Evolutionary conservation across 78 protist genomes (phyloP).

Genomic region (Dictyostelium intermedium): DNA sequence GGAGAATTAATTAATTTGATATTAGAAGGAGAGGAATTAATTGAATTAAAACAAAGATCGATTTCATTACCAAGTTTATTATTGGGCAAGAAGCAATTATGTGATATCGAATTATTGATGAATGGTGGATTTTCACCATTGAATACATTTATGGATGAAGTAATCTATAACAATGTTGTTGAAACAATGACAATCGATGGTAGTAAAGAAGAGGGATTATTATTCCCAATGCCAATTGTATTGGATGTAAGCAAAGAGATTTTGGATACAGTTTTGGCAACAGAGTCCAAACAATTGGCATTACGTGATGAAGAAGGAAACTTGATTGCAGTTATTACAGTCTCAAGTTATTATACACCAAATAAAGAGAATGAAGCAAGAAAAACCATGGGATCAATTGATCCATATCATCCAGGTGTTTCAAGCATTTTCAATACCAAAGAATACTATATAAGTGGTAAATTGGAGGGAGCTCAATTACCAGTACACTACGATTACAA

Average conservation of each 20-base stretch:
- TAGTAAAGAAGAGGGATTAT: slow-evolving; percentile 28
- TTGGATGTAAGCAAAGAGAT: slow-evolving; percentile 50
- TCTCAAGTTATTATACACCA: slow-evolving; percentile 28
- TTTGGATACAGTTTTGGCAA: slow-evolving; percentile 6
- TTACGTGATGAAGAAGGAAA: slow-evolving; percentile 69
- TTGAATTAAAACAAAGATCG: slow-evolving; percentile 18
- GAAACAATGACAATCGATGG: slow-evolving; percentile 63
- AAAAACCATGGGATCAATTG: slow-evolving; percentile 86
- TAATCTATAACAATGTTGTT: slow-evolving; percentile 59
- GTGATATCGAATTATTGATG: slow-evolving; percentile 92
- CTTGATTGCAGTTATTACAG: slow-evolving; percentile 47
- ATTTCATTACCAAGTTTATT: slow-evolving; percentile 29
- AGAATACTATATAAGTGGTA: slow-evolving; percentile 90
- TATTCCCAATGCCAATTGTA: slow-evolving; percentile 88
- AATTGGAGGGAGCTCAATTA: slow-evolving; percentile 67
- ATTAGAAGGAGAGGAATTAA: slow-evolving; percentile 20
- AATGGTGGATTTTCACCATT: slow-evolving; percentile 87
- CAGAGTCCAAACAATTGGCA: background rate
- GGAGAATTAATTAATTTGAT: slow-evolving; percentile 84
- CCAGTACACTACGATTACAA: slow-evolving; percentile 57
- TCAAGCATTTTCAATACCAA: slow-evolving; percentile 76
- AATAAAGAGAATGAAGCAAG: slow-evolving; percentile 85
- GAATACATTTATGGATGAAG: slow-evolving; percentile 86
- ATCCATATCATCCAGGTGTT: slow-evolving; percentile 95
- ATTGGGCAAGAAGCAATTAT: slow-evolving; percentile 87